These are phyloP conservation scores for Globomyces sp. DNA, from an alignment of 371 early-diverging fungal genomes.

Conservation along the genomic window DNA sequence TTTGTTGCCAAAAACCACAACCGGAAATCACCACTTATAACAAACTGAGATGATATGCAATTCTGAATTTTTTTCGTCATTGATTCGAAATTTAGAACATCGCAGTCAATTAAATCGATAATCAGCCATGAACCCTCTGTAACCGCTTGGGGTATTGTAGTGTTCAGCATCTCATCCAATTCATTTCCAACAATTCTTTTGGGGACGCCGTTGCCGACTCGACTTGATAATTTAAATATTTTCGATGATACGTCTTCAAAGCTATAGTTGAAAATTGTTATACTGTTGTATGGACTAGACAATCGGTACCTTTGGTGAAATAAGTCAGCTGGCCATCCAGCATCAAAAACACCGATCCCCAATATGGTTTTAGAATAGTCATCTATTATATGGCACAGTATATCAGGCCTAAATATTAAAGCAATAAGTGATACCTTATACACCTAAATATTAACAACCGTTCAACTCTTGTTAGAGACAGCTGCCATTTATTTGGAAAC, in stretches of 20 bases:
- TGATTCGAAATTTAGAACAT: too few species aligned
- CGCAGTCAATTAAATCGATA: background rate
- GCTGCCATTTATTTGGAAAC: slow-evolving; percentile 29
- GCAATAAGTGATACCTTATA: too few species aligned
- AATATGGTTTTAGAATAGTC: slow-evolving; percentile 17
- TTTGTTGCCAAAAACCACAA: too few species aligned
- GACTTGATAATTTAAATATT: too few species aligned
- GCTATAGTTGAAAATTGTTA: background rate
- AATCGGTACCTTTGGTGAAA: slow-evolving; percentile 6
- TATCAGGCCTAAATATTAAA: slow-evolving; percentile 26
- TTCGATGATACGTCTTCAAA: background rate
- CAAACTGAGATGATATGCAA: too few species aligned
- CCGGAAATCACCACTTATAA: too few species aligned
- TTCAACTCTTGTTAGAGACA: slow-evolving; percentile 20
- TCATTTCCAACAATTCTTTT: background rate
- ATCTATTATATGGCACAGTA: slow-evolving; percentile 17
- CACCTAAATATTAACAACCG: slow-evolving; percentile 16
- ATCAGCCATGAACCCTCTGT: background rate
- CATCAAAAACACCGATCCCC: slow-evolving; percentile 15
- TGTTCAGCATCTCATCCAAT: background rate
- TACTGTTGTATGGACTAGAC: background rate
- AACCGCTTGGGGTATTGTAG: background rate
- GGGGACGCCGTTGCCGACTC: too few species aligned
- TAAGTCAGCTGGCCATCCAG: slow-evolving; percentile 12
- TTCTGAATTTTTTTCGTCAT: too few species aligned